A percentile compares a stretch with the other conserved stretches of the same genome.
phyloP scores from a whole-genome alignment of 805 yeast genomes.

The Candida morakotiae region DNA sequence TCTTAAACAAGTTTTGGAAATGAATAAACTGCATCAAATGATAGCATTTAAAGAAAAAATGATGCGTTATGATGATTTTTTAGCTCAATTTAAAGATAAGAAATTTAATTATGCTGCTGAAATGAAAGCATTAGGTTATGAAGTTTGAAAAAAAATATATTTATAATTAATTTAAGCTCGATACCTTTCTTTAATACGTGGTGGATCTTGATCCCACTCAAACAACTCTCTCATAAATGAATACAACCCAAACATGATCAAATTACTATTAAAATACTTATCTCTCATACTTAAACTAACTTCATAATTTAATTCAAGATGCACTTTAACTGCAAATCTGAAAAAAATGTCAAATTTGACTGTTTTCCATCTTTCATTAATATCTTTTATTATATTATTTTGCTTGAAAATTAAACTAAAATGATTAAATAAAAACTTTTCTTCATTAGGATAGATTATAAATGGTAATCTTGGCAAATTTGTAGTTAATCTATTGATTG shows the following conservation, averaged over 20 bases:
- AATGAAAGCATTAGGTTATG: not conserved
- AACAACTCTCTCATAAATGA: constrained; percentile 2
- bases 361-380: not conserved
- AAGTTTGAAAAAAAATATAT: not conserved
- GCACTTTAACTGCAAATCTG: not conserved
- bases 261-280: constrained; percentile 3
- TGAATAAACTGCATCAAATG: not conserved
- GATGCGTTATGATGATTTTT: not conserved
- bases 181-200: not conserved
- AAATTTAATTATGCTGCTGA: not conserved
- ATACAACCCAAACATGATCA: constrained; percentile 3
- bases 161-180: not conserved
- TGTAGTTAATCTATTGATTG: not conserved
- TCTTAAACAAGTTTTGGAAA: not conserved
- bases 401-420: not conserved
- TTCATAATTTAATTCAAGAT: not conserved
- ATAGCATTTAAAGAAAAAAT: not conserved
- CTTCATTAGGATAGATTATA: not conserved
- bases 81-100: not conserved
- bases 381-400: not conserved
- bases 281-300: constrained; percentile 2
- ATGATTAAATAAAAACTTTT: not conserved
- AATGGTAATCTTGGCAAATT: not conserved
- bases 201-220: not conserved
- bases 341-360: not conserved